Base-by-base conservation (phyloP, 192 early-diverging fungal species). In the Glomus cerebriforme region DNA sequence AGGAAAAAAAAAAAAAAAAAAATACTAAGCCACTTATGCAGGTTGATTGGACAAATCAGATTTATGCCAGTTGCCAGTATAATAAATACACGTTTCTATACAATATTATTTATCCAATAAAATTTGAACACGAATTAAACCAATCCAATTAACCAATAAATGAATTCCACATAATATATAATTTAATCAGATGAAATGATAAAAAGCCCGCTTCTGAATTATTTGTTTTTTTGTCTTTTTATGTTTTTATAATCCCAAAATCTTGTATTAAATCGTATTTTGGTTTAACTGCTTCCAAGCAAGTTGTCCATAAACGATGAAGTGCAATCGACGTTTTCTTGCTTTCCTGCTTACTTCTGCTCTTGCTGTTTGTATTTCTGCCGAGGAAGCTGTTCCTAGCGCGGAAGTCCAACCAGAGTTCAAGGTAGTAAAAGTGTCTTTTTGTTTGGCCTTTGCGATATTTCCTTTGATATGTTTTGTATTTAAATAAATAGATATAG, bases 251-350 rank as follows among this genome's bases (percentile, higher is more conserved):
- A 13, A 54, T 15, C 13, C 13, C 10, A 54, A 49, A 49, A 12
- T 54, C 19, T 54, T 54, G 2, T 2, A 54, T 54, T 54, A 54
- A 54, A 54, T 54, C 49, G 17, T 54, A 54, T 6, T 43, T 68
- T 37, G 66, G 34, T 39, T 68, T 35, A 68, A 68, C 66, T 65
- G 63, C 63, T 29, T 37, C 9, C n/a, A 37, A 68, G 66, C 32
- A 19, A 37, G 66, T 72, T 73, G 32, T 58, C 47, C 29, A 63
- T 37, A 63, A 76, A 76, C 24, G 19, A 78, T 78, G 76, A 78
- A 67, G 65, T 67, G 37, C 6, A 29, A 24, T 59, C 35, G n/a
- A 34, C 62, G 45, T 54, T 37, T 78, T 78, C 27, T 69, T 22
- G 77, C 66, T n/a, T 58, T 78, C 13, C 29, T 78, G 37, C 7